phyloP scores from a whole-genome alignment of 257 asterid genomes.

The Nicotiana otophora region DNA sequence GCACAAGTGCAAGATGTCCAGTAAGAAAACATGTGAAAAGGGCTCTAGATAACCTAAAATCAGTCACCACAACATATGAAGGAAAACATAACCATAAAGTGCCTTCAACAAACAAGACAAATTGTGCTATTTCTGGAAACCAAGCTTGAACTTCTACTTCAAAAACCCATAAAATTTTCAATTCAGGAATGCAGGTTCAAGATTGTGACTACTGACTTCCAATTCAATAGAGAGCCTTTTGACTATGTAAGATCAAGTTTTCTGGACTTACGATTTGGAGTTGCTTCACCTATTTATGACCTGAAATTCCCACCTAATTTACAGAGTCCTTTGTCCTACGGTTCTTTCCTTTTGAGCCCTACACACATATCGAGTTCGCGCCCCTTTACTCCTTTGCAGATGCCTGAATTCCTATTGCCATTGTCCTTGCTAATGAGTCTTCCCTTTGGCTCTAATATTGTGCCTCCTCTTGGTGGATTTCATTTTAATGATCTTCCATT shows the following conservation, averaged over 20 bases:
- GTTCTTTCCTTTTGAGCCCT: conserved; percentile 22
- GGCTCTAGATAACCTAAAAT: conserved; percentile 50
- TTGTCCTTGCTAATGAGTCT: conserved; percentile 16
- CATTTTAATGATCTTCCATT: conserved; percentile 16
- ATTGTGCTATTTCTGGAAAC: conserved; percentile 10
- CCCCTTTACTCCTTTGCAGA: conserved; percentile 18
- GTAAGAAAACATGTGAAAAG: conserved; percentile 79
- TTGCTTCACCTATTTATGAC: conserved; percentile 29
- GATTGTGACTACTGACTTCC: conserved; percentile 23
- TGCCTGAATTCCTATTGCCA: conserved; percentile 28
- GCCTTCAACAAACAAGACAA: conserved; percentile 30
- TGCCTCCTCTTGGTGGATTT: conserved; percentile 21
- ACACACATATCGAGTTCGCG: conserved; percentile 15
- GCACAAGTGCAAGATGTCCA: conserved; percentile 64
- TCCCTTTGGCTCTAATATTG: neutral
- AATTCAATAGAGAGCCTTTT: conserved; percentile 36
- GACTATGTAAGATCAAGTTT: conserved; percentile 32
- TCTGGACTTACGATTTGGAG: conserved; percentile 38
- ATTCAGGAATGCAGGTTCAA: conserved; percentile 31
- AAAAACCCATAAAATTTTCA: conserved; percentile 2
- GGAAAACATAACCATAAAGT: conserved; percentile 70
- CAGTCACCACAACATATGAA: conserved; percentile 69
- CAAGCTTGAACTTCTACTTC: conserved; percentile 16
- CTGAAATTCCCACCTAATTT: conserved; percentile 32
- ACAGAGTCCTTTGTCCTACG: conserved; percentile 15